A percentile compares a stretch with the other conserved stretches of the same genome.
Conservation (phyloP, 2,329 filamentous ascomycete species). For the Bipolaris cookei region DNA sequence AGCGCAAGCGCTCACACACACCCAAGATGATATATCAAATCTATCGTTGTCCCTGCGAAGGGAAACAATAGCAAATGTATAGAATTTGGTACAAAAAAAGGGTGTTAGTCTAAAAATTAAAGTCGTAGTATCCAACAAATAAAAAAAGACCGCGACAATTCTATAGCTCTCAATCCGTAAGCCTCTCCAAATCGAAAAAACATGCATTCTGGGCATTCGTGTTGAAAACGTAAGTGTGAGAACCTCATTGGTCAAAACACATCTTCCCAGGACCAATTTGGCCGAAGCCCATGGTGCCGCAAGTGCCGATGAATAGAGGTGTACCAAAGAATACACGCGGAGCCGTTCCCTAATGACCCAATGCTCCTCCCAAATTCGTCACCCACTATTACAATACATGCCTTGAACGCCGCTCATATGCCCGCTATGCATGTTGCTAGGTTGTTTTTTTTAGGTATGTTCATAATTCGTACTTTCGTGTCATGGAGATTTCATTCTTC, state of each 20-base stretch:
- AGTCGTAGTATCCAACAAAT: conserved; percentile 14
- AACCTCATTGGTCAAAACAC: conserved; percentile 3
- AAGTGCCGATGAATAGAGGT: neutral
- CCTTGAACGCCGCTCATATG: conserved; percentile 25
- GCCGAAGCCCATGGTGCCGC: conserved; percentile 5
- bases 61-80: conserved; percentile 3
- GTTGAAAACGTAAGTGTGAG: neutral
- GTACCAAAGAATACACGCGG: neutral
- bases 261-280: conserved; percentile 11
- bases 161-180: conserved; percentile 4
- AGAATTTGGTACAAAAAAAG: conserved; percentile 11
- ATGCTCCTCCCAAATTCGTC: conserved; percentile 3
- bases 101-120: conserved; percentile 28
- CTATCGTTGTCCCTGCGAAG: conserved; percentile 17
- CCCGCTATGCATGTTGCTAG: conserved; percentile 14
- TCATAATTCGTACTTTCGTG: conserved; percentile 30
- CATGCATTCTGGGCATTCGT: neutral
- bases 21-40: neutral
- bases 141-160: conserved; percentile 8
- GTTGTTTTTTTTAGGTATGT: conserved; percentile 7
- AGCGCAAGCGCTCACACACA: too few species aligned
- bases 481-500: conserved; percentile 20
- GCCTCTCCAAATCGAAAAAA: neutral
- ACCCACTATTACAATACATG: conserved; percentile 7
- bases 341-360: neutral